Percentiles rank a stretch among this genome's conserved stretches.
Evolutionary conservation across 1,284 basidiomycete species (phyloP).

Genomic region (Volvariella volvacea): DNA sequence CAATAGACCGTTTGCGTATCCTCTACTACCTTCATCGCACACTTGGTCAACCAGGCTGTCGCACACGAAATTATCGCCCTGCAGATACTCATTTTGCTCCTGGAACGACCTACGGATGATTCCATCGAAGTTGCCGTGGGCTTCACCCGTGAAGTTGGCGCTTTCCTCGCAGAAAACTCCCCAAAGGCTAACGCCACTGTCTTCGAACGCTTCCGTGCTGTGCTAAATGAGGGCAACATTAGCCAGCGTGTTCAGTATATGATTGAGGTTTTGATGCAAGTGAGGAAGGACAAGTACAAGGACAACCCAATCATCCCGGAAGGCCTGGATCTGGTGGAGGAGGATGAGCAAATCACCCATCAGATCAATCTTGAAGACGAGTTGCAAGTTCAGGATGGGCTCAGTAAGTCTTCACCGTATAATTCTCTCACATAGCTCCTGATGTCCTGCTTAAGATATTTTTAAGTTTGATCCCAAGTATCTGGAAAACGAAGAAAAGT

Average conservation of each 20-base stretch:
- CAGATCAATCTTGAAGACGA: conserved; percentile 89
- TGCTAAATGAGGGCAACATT: conserved; percentile 92
- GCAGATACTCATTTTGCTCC: conserved; percentile 89
- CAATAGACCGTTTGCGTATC: conserved; percentile 84
- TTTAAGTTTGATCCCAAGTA: conserved; percentile 94
- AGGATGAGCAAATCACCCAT: conserved; percentile 97
- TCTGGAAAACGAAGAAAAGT: conserved; percentile 90
- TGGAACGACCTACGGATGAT: conserved; percentile 95
- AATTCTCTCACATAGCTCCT: conserved; percentile 9
- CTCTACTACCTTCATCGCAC: conserved; percentile 92
- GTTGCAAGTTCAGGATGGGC: conserved; percentile 87
- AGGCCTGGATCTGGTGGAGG: conserved; percentile 93
- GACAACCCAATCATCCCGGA: conserved; percentile 94
- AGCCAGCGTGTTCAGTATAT: conserved; percentile 98
- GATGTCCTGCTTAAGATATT: conserved; percentile 52
- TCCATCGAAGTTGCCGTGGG: conserved; percentile 98
- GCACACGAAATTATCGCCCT: conserved; percentile 94
- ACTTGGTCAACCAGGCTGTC: conserved; percentile 94
- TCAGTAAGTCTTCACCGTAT: conserved; percentile 56
- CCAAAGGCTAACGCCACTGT: conserved; percentile 92
- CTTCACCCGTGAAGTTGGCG: conserved; percentile 96
- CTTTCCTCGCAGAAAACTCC: conserved; percentile 90
- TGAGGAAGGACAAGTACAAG: conserved; percentile 97
- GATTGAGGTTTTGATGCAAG: conserved; percentile 99
- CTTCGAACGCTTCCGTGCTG: conserved; percentile 93